A percentile compares a stretch with the other conserved stretches of the same genome.
Conservation (phyloP, 345 rosid genomes). For the Ceriops tagal region DNA sequence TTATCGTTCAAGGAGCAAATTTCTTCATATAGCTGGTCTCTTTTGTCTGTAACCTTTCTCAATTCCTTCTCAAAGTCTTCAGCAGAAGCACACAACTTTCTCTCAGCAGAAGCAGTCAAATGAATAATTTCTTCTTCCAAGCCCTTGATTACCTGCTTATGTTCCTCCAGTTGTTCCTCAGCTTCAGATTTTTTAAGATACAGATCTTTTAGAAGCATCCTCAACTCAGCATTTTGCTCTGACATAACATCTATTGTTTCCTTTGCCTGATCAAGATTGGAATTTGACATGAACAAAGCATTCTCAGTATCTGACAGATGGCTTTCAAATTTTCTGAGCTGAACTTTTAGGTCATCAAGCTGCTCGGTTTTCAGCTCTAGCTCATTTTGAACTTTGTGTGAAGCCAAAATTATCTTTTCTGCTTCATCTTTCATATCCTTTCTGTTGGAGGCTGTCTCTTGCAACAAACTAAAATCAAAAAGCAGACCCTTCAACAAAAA, state of each 20-base stretch:
- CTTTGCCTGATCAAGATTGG: constrained; percentile 55
- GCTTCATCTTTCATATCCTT: constrained; percentile 71
- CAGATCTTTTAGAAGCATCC: constrained; percentile 57
- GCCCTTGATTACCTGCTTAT: constrained; percentile 57
- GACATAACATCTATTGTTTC: constrained; percentile 48
- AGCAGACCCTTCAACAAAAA: constrained; percentile 71
- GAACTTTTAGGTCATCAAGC: constrained; percentile 52
- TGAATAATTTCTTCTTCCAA: constrained; percentile 78
- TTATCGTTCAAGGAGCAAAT: constrained; percentile 53
- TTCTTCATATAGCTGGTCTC: constrained; percentile 59
- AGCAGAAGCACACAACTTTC: constrained; percentile 40
- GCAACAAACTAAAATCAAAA: constrained; percentile 84
- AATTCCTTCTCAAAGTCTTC: constrained; percentile 53
- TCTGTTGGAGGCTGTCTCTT: constrained; percentile 73
- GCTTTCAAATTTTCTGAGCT: constrained; percentile 50
- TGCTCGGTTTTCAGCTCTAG: constrained; percentile 60
- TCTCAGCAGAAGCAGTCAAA: constrained; percentile 50
- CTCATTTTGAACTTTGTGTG: constrained; percentile 53
- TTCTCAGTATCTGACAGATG: constrained; percentile 46
- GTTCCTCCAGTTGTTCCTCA: constrained; percentile 70
- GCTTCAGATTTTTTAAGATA: constrained; percentile 56
- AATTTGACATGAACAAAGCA: constrained; percentile 43
- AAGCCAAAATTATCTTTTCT: constrained; percentile 45
- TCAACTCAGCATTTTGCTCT: constrained; percentile 69
- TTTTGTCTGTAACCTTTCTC: constrained; percentile 40